A percentile compares a stretch with the other conserved stretches of the same genome.
phyloP scores from a whole-genome alignment of 148 eudicot species.

The Nepenthes mirabilis region DNA sequence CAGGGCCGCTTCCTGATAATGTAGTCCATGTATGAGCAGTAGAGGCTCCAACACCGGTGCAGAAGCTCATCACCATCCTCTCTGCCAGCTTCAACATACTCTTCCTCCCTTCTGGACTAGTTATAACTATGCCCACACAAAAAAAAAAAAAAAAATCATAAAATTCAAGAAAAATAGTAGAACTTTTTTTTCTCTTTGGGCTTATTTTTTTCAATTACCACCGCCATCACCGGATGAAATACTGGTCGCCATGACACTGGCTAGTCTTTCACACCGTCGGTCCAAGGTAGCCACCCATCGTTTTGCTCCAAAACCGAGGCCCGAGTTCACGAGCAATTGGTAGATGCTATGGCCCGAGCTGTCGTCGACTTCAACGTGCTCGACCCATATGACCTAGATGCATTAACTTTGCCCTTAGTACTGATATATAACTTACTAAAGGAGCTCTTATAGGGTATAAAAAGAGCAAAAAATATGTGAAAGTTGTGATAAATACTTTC shows the following conservation, averaged over 20 bases:
- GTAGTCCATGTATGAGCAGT: constrained; percentile 98
- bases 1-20: constrained; percentile 81
- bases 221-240: constrained; percentile 88
- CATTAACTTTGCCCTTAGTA: not conserved
- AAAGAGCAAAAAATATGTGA: not conserved
- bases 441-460: not conserved
- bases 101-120: constrained; percentile 90
- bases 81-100: constrained; percentile 97
- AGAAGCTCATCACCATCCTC: constrained; percentile 95
- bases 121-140: constrained; percentile 41
- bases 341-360: constrained; percentile 67
- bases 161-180: too few species aligned
- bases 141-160: too few species aligned
- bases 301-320: constrained; percentile 81
- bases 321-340: constrained; percentile 55
- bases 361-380: constrained; percentile 84
- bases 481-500: not conserved
- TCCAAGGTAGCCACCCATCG: constrained; percentile 88
- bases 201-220: constrained; percentile 20
- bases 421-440: not conserved
- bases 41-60: constrained; percentile 94
- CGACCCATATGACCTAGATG: constrained; percentile 24
- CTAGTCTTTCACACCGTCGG: constrained; percentile 81
- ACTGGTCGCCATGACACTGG: constrained; percentile 81
- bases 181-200: too few species aligned